Conservation (phyloP, 179 eudicot genomes). For the Silene coronaria region DNA sequence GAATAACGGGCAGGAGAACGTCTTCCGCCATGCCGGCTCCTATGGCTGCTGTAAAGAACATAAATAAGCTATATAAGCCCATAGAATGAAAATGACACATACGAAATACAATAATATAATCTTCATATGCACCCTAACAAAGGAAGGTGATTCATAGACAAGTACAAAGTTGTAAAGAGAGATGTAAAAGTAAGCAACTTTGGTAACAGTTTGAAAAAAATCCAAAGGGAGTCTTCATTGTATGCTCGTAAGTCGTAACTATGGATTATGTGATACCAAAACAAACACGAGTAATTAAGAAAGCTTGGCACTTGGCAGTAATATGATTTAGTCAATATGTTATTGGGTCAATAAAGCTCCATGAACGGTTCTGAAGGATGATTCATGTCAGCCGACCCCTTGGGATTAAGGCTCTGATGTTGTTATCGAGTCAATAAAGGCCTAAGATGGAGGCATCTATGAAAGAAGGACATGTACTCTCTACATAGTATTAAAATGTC, state of each 20-base stretch:
- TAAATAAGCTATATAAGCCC: neutral
- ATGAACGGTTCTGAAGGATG: too few relatives aligned
- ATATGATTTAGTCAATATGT: too few relatives aligned
- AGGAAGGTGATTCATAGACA: neutral
- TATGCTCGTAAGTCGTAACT: neutral
- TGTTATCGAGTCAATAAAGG: neutral
- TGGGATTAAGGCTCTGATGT: too few relatives aligned
- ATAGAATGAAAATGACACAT: neutral
- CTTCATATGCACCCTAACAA: neutral
- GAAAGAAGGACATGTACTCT: too few relatives aligned
- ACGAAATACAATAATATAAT: neutral
- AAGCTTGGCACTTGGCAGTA: too few relatives aligned
- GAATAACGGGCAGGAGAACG: conserved; percentile 69
- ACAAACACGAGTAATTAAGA: neutral
- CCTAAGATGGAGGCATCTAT: neutral
- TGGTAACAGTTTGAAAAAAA: neutral
- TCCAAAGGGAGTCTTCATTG: neutral
- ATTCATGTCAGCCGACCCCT: too few relatives aligned
- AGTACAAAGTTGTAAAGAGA: neutral
- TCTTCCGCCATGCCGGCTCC: conserved; percentile 65
- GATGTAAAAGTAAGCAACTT: neutral
- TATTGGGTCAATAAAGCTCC: neutral
- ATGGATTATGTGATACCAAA: neutral
- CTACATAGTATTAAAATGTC: too few relatives aligned
- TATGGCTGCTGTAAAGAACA: conserved; percentile 15